These are phyloP conservation scores for Orbilia quercus DNA, from an alignment of 2,329 filamentous ascomycete species.

Conservation along the genomic window DNA sequence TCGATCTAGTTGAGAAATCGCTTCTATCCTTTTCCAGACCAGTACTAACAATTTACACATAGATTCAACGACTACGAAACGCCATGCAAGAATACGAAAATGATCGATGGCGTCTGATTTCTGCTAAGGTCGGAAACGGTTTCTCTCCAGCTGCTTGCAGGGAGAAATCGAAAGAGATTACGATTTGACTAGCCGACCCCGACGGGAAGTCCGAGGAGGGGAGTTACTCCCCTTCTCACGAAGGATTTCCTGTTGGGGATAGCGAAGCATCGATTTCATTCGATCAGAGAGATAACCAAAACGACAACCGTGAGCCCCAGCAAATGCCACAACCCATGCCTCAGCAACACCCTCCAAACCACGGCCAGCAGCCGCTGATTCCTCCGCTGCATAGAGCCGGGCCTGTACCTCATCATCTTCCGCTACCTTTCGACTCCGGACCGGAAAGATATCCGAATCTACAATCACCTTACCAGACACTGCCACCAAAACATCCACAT, in stretches of 20 bases:
- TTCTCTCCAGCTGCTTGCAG: slow-evolving; percentile 89
- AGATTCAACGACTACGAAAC: slow-evolving; percentile 81
- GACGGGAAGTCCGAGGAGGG: slow-evolving; percentile 58
- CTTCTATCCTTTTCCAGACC: slow-evolving; percentile 59
- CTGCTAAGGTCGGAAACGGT: slow-evolving; percentile 88
- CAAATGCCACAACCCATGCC: slow-evolving; percentile 22
- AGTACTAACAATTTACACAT: slow-evolving; percentile 58
- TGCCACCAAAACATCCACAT: slow-evolving; percentile 44
- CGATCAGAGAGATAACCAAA: slow-evolving; percentile 54
- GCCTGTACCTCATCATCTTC: slow-evolving; percentile 46
- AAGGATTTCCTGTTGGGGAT: slow-evolving; percentile 57
- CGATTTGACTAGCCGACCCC: slow-evolving; percentile 57
- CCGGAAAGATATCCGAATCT: slow-evolving; percentile 47
- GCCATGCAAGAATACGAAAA: slow-evolving; percentile 86
- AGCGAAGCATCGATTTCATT: slow-evolving; percentile 56
- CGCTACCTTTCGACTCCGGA: slow-evolving; percentile 44
- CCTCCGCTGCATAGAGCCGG: slow-evolving; percentile 47
- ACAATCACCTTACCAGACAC: slow-evolving; percentile 43
- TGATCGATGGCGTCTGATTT: slow-evolving; percentile 92
- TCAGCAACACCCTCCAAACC: slow-evolving; percentile 25
- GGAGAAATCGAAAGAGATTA: slow-evolving; percentile 77
- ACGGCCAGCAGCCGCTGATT: slow-evolving; percentile 40
- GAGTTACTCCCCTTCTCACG: slow-evolving; percentile 57
- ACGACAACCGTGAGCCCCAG: slow-evolving; percentile 53
- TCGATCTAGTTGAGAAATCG: neutral